Conservation (phyloP, 257 asterid species). For the Solanum sitiens region DNA sequence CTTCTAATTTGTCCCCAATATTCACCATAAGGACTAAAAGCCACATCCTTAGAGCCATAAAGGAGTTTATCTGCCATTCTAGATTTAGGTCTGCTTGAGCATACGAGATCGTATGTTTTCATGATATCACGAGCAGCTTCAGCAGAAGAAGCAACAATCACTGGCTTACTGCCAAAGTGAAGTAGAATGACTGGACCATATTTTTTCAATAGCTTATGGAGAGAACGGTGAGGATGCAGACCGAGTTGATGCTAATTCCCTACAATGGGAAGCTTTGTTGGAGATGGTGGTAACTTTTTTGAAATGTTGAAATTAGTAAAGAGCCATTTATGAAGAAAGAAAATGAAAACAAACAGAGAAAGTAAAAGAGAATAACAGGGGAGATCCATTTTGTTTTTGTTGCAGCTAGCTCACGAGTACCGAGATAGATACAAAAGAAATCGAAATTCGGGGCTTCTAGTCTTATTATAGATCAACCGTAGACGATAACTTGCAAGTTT, state of each 20-base stretch:
- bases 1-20: conserved; percentile 32
- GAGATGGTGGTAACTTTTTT: conserved; percentile 24
- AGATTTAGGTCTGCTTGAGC: conserved; percentile 25
- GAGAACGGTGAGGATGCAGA: conserved; percentile 23
- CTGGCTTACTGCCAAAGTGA: conserved; percentile 26
- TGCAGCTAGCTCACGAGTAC: background rate
- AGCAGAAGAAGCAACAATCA: conserved; percentile 27
- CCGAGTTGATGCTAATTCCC: conserved; percentile 34
- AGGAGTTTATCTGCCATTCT: conserved; percentile 3
- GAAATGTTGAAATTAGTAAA: background rate
- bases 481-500: too few relatives aligned
- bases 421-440: background rate
- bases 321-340: background rate
- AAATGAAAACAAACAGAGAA: background rate
- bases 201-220: conserved; percentile 15
- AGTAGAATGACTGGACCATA: conserved; percentile 39
- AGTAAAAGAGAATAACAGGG: background rate
- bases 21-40: conserved; percentile 25
- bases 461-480: too few relatives aligned
- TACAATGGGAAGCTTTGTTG: conserved; percentile 24
- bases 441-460: background rate
- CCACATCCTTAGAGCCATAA: conserved; percentile 16
- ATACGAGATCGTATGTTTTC: conserved; percentile 27
- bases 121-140: conserved; percentile 27
- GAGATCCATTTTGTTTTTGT: background rate